Base-by-base conservation (phyloP, 2,329 filamentous ascomycete species). In the Ramularia collo-cygni region DNA sequence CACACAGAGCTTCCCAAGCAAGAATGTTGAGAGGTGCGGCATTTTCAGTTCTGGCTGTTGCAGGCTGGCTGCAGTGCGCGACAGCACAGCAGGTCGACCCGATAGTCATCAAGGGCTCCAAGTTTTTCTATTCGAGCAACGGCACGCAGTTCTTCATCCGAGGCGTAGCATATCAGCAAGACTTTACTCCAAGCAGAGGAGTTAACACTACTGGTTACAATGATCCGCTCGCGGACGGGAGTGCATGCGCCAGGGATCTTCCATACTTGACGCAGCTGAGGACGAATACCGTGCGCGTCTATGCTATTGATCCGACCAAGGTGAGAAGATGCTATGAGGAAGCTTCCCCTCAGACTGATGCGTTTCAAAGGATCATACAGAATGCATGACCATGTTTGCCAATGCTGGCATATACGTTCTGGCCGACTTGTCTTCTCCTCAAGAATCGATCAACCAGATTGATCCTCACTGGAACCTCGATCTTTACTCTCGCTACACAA, bases 261-360 rank as follows among this genome's bases (percentile, higher is more conserved):
- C 86, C 87, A 28, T 77, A 84, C 54, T 74, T 98, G 51, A 62
- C 75, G 61, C 71, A 86, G 63, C 76, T 95, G 45, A 74, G 79
- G 48, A 95, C 88, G 65, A 98, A 98, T 70, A 80, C 81, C 56
- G 90, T 98, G 65, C 89, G 90, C 65, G 88, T 90, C 41, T 98
- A 98, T 64, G 89, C 90, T 56, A 78, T 96, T 55, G 77, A 96
- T 68, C 85, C 89, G 17, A 77, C 73, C 8, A 65, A 74, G n/a
- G n/a, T n/a, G n/a, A n/a, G n/a, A n/a, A n/a, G n/a, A n/a, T n/a
- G n/a, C n/a, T n/a, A n/a, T n/a, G n/a, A n/a, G n/a, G n/a, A n/a
- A n/a, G n/a, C n/a, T n/a, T n/a, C n/a, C n/a, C n/a, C n/a, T n/a
- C n/a, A n/a, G n/a, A n/a, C n/a, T n/a, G n/a, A n/a, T n/a, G n/a